Evolutionary conservation across 2,329 filamentous ascomycete species (phyloP), one percentile per base, ranked within the genome.

Genomic region (Cryoendolithus antarcticus): DNA sequence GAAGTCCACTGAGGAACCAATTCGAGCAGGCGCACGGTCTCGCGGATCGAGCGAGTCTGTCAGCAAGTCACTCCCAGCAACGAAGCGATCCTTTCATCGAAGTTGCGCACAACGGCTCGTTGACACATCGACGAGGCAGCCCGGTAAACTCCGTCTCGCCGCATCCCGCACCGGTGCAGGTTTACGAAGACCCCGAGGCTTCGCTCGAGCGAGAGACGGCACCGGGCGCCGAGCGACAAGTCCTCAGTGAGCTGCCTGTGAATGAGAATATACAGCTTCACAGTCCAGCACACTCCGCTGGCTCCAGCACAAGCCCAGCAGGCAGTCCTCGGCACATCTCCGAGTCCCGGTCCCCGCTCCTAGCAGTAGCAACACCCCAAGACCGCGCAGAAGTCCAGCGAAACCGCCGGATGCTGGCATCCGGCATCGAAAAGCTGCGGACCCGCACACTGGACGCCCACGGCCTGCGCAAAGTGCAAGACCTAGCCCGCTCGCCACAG

Each of bases 401-500:
- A 46, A 68, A 60, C 46, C 62, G 57, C 6, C 74, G 79, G 33
- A 65, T 88, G 15, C 69, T 89, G 4, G 74, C 80, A 28, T 86
- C 82, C 50, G 83, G 80, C 37, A 82, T 88, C 48, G 67, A 76
- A 38, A 81, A 82, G 46, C 79, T 88, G 49, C 77, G 77, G 48
- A 70, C 74, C 24, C 75, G 76, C 50, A 75, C 75, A 1, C 71
- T 89, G n/a, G 83, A 88, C 54, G 81, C 83, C 3, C 82, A 86
- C 54, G 82, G 82, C 41, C 86, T 88, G 67, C 75, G 82, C 38
- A 82, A 83, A 52, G 66, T 88, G 36, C 82, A 88, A 57, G 78
- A 78, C 30, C 71, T 86, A 46, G 71, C 86, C 44, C 77, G 80
- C 46, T 78, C 82, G 42, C 74, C 70, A 53, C 72, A 71, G 15